Conservation (phyloP, 441 rosid genomes). For the Mallotus repandus region DNA sequence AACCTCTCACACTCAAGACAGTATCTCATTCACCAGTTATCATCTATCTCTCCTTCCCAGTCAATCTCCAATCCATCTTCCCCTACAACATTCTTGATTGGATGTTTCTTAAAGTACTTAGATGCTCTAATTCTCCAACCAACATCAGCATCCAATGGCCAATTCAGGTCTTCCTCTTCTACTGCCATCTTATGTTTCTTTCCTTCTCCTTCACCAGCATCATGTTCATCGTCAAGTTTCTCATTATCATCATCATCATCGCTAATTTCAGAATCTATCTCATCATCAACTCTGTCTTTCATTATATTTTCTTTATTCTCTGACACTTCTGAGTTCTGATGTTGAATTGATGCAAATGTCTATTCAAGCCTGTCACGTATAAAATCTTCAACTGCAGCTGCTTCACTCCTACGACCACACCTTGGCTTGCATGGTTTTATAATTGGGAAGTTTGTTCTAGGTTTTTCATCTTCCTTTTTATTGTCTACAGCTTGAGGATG, state of each 20-base stretch:
- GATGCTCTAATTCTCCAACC: conserved; percentile 95
- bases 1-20: conserved; percentile 89
- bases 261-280: conserved; percentile 28
- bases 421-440: conserved; percentile 53
- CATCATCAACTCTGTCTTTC: conserved; percentile 42
- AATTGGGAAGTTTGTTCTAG: conserved; percentile 36
- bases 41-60: conserved; percentile 92
- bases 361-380: conserved; percentile 59
- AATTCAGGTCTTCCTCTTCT: conserved; percentile 72
- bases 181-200: conserved; percentile 54
- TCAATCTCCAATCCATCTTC: conserved; percentile 84
- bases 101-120: conserved; percentile 75
- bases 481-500: conserved; percentile 21
- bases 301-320: conserved; percentile 47
- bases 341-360: conserved; percentile 59
- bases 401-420: conserved; percentile 78
- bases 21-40: conserved; percentile 80
- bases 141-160: conserved; percentile 90
- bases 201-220: conserved; percentile 13
- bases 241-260: conserved; percentile 29
- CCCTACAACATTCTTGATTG: conserved; percentile 78
- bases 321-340: conserved; percentile 49
- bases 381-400: conserved; percentile 77
- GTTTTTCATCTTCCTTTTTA: conserved; percentile 19
- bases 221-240: conserved; percentile 14